Base-by-base conservation (phyloP, 148 eudicot species). In the Rhododendron ferrugineum region DNA sequence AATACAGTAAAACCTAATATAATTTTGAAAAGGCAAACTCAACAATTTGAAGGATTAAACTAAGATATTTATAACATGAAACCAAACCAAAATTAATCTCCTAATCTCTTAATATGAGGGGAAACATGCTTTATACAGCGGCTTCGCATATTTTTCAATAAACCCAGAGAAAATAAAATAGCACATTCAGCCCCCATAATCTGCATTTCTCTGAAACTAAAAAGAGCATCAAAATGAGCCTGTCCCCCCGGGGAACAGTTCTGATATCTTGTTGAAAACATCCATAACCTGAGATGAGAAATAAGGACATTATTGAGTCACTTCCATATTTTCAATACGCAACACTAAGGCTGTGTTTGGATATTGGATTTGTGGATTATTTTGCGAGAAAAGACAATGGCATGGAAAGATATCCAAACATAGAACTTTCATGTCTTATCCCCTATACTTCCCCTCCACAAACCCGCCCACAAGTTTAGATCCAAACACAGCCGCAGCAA, bases 191-290 rank as follows among this genome's bases (percentile, higher is more conserved):
- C 70, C 78, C 70, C 83, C 81, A 20, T 16, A 66, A 83, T 47
- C 78, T 23, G 76, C 78, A 23, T 36, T 49, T 28, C 37, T 66
- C 23, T 28, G 60, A 40, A 46, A 37, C 56, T 49, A 68, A 82
- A 82, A 73, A 37, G 52, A 60, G 10, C 75, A 89, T 85, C 86
- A 86, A 84, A 88, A 62, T 44, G 92, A 85, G 58, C 97, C 94
- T 5, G 93, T 79, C 75, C 88, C 87, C 73, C 98, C 99, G 15
- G 99, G 99, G 86, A 97, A 97, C 80, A 97, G 97, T 86, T 95
- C 94, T 58, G 93, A 92, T 89, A 97, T 93, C 87, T 97, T 94
- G 80, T 90, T 92, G 92, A 97, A 95, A 36, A 97, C 99, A 79
- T 92, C 94, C 99, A 97, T 95, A 42, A 97, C 98, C 99, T 95